Evolutionary conservation across 2,329 filamentous ascomycete genomes (phyloP), one percentile per base, ranked within the genome.

Genomic region (Apiospora marii): DNA sequence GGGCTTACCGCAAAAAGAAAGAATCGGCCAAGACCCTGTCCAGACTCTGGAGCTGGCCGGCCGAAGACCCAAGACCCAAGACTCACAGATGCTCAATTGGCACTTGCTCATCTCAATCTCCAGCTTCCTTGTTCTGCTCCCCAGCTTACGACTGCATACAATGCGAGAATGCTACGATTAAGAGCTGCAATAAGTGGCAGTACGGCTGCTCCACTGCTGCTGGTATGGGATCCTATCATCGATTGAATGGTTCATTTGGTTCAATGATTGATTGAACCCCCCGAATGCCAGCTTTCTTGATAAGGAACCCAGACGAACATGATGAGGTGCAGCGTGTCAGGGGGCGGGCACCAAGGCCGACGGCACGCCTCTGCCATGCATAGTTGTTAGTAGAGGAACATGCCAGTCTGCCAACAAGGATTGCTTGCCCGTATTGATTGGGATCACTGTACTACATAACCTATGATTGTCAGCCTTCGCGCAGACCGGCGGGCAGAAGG

Each of bases 61-160:
- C 49, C 10, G 5, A 34, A 41, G 10, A 41, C 37, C 30, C 10
- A 22, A 22, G 16, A 34, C 58, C 37, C 58, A 64, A 22, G 58
- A 41, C 58, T 64, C 58, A 64, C 58, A 64, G 58, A 64, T 64
- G 58, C 58, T n/a, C 22, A 64, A 10, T 22, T 64, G 58, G 58
- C 58, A 41, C 34, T 41, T 64, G 58, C 58, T 64, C 58, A 64
- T 64, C 58, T 41, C 41, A 64, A 64, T 64, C 22, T 41, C 58
- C 22, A 58, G 24, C 58, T n/a, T 41, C 19, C 58, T 16, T 64
- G 58, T 34, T 41, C 58, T 64, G 34, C 58, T 64, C 34, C 19
- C 53, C 53, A 61, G 53, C 53, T 61, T 61, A 61, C 53, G 53
- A 61, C 0, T 61, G 22, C 53, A 30, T 30, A 30, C 27, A 30